Evolutionary conservation across 441 rosid species (phyloP).

Genomic region (Populus tomentosa): DNA sequence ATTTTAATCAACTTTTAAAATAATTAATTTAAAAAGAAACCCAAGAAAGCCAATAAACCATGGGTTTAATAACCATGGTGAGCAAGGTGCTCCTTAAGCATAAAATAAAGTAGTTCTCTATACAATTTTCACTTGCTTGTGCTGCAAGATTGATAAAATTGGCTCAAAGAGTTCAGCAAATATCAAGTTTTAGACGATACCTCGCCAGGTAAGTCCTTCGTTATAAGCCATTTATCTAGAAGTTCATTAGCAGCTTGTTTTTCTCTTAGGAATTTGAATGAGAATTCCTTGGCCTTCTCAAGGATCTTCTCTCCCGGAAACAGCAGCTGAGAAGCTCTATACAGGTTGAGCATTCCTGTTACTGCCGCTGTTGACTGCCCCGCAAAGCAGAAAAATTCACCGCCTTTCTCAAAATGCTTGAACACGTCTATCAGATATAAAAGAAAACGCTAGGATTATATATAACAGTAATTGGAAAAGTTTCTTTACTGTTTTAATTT

Average conservation of each 20-base stretch:
- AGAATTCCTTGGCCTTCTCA: slow-evolving; percentile 48
- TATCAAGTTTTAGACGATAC: slow-evolving; percentile 24
- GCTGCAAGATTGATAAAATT: too few relatives aligned
- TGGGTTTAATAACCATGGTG: too few relatives aligned
- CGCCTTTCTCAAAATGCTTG: slow-evolving; percentile 59
- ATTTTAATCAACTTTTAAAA: too few relatives aligned
- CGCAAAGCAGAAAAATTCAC: slow-evolving; percentile 64
- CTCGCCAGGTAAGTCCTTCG: slow-evolving; percentile 92
- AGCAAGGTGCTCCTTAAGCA: too few relatives aligned
- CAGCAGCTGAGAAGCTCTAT: slow-evolving; percentile 68
- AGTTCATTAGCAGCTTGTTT: slow-evolving; percentile 54
- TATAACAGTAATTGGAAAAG: not conserved
- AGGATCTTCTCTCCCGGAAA: slow-evolving; percentile 73
- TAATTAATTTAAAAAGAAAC: too few relatives aligned
- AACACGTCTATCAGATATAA: slow-evolving; percentile 54
- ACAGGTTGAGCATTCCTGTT: slow-evolving; percentile 82
- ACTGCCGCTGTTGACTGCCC: slow-evolving; percentile 89
- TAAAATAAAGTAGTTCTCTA: too few relatives aligned
- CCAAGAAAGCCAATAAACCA: too few relatives aligned
- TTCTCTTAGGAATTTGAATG: slow-evolving; percentile 41
- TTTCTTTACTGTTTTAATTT: not conserved
- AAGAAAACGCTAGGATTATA: not conserved
- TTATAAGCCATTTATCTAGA: slow-evolving; percentile 88
- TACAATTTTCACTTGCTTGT: not conserved
- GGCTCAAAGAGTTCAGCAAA: too few relatives aligned